Conservation (phyloP, 495 filamentous ascomycete genomes). For the Cercophora samala region DNA sequence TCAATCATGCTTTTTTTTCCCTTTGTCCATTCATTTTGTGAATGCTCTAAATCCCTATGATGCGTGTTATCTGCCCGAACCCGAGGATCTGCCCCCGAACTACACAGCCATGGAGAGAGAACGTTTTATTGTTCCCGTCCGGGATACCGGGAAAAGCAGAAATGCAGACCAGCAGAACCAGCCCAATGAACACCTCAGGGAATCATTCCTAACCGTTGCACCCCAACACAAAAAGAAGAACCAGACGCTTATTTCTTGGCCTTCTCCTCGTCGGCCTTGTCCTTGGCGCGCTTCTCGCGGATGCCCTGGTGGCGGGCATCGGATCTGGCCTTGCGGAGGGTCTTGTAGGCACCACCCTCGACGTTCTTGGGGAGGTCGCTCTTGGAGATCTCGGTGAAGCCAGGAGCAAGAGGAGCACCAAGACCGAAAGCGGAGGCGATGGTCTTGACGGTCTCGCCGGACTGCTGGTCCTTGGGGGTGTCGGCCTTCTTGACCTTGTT, state of each 20-base stretch:
- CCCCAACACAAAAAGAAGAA: constrained; percentile 16
- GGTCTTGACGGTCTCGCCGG: constrained; percentile 59
- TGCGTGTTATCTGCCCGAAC: constrained; percentile 24
- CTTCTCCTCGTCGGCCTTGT: constrained; percentile 83
- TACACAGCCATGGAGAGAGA: not conserved
- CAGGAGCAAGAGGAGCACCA: constrained; percentile 54
- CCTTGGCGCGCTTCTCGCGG: constrained; percentile 90
- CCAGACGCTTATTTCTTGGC: constrained; percentile 76
- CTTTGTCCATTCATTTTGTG: constrained; percentile 37
- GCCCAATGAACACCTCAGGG: constrained; percentile 41
- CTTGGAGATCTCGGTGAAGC: constrained; percentile 76
- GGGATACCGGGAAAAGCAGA: constrained; percentile 38
- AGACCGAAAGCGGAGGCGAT: constrained; percentile 65
- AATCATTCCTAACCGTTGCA: constrained; percentile 30
- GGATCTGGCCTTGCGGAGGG: constrained; percentile 78
- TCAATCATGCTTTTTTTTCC: constrained; percentile 36
- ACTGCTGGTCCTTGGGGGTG: constrained; percentile 81
- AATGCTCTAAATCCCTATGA: constrained; percentile 37
- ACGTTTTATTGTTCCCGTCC: constrained; percentile 23
- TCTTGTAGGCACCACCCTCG: constrained; percentile 77
- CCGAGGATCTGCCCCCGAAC: not conserved
- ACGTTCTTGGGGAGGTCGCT: constrained; percentile 70
- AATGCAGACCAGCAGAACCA: constrained; percentile 40
- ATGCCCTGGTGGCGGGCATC: constrained; percentile 76
- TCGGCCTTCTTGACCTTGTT: constrained; percentile 89